These are phyloP conservation scores for Malus domestica DNA, from an alignment of 306 rosid species.

Conservation along the genomic window DNA sequence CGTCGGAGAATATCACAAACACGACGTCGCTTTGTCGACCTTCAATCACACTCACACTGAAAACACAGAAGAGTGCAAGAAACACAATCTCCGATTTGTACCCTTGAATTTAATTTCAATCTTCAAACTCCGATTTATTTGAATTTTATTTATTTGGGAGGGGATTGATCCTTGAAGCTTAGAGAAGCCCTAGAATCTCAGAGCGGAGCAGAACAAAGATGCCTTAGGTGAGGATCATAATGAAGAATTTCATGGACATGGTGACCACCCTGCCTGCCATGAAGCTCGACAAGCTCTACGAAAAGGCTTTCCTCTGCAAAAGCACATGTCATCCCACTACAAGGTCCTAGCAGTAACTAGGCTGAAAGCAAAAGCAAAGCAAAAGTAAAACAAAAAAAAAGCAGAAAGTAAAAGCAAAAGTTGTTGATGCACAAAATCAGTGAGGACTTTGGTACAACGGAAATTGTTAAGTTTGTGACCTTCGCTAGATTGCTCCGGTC, in stretches of 20 bases:
- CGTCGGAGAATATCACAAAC: background rate
- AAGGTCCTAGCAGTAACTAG: no score
- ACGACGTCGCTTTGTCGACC: background rate
- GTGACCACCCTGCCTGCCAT: constrained; percentile 90
- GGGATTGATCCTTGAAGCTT: background rate
- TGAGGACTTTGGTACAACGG: no score
- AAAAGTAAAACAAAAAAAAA: no score
- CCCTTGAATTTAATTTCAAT: background rate
- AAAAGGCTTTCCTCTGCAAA: constrained; percentile 70
- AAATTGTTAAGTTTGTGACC: no score
- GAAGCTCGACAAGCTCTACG: constrained; percentile 82
- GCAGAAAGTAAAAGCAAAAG: no score
- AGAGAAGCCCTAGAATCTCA: constrained; percentile 3
- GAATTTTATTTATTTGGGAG: background rate
- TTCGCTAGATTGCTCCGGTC: no score
- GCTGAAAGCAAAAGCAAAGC: no score
- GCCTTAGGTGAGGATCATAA: constrained; percentile 92
- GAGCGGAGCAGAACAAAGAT: constrained; percentile 18
- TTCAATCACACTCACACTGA: background rate
- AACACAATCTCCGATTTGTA: background rate
- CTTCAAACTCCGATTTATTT: background rate
- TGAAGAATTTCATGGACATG: constrained; percentile 98
- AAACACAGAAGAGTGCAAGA: background rate
- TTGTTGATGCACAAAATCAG: no score
- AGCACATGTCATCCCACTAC: no score